These are phyloP conservation scores for Penicillium longicatenatum DNA, from an alignment of 495 filamentous ascomycete genomes.

Conservation along the genomic window DNA sequence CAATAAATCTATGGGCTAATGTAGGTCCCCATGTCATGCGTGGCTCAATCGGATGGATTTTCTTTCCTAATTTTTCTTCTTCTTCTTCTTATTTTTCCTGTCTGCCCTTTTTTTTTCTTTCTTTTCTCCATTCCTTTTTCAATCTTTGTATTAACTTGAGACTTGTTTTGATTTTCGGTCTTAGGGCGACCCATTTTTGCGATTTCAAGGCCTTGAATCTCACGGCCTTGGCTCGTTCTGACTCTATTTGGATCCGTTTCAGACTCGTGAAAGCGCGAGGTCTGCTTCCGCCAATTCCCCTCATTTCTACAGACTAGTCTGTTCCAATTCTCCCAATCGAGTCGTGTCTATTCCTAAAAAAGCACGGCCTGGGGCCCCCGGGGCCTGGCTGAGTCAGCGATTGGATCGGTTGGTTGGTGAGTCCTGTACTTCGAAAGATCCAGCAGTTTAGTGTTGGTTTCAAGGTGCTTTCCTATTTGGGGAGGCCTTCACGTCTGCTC, in stretches of 20 bases:
- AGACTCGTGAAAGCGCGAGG: neutral
- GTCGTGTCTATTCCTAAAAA: neutral
- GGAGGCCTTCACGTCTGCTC: neutral
- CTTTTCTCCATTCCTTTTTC: neutral
- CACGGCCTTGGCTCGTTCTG: neutral
- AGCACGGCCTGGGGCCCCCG: neutral
- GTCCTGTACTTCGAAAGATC: too few relatives aligned
- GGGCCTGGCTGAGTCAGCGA: slow-evolving; percentile 22
- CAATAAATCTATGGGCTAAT: slow-evolving; percentile 8
- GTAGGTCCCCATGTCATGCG: slow-evolving; percentile 9
- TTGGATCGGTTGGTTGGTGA: neutral
- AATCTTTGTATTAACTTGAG: neutral
- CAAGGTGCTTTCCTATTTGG: neutral
- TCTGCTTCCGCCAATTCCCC: neutral
- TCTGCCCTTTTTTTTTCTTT: neutral
- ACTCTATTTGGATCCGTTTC: neutral
- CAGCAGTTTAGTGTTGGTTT: too few relatives aligned
- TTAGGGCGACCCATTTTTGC: neutral
- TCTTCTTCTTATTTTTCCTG: neutral
- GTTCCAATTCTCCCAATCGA: neutral
- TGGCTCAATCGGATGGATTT: slow-evolving; percentile 1
- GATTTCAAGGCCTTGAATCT: neutral
- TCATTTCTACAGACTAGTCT: neutral
- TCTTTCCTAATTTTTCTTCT: neutral
- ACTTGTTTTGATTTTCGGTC: neutral